phyloP scores from a whole-genome alignment of 2,329 filamentous ascomycete species.

The Sporothrix luriei region DNA sequence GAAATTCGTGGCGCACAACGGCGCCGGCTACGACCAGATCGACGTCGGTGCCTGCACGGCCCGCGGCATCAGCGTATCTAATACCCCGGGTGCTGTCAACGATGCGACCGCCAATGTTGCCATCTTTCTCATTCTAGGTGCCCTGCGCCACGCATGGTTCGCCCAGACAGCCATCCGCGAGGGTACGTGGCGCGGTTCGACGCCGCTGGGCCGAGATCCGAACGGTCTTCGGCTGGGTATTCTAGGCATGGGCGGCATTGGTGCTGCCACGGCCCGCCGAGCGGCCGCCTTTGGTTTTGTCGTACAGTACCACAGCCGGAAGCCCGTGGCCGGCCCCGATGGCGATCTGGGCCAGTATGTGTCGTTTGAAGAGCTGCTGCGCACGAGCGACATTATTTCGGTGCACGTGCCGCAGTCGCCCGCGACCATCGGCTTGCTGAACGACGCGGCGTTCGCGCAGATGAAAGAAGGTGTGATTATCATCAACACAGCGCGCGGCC shows the following conservation, averaged over 20 bases:
- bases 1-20: constrained; percentile 38
- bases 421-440: constrained; percentile 54
- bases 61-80: constrained; percentile 63
- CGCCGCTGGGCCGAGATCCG: constrained; percentile 62
- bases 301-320: constrained; percentile 61
- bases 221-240: constrained; percentile 63
- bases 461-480: constrained; percentile 61
- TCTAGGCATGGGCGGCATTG: constrained; percentile 63
- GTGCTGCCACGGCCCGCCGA: constrained; percentile 38
- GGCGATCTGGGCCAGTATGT: constrained; percentile 14
- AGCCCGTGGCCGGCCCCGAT: constrained; percentile 55
- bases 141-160: constrained; percentile 65
- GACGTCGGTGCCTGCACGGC: constrained; percentile 65
- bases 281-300: constrained; percentile 57
- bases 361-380: constrained; percentile 48
- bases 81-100: constrained; percentile 67
- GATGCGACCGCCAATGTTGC: constrained; percentile 71
- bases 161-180: neutral
- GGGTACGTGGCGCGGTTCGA: constrained; percentile 48
- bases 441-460: constrained; percentile 51
- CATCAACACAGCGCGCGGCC: constrained; percentile 61
- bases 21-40: constrained; percentile 68
- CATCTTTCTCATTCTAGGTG: constrained; percentile 71
- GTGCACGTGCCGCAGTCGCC: constrained; percentile 51
- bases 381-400: constrained; percentile 52